These are phyloP conservation scores for Nematocida major DNA, from an alignment of 371 early-diverging fungal species.

Conservation along the genomic window DNA sequence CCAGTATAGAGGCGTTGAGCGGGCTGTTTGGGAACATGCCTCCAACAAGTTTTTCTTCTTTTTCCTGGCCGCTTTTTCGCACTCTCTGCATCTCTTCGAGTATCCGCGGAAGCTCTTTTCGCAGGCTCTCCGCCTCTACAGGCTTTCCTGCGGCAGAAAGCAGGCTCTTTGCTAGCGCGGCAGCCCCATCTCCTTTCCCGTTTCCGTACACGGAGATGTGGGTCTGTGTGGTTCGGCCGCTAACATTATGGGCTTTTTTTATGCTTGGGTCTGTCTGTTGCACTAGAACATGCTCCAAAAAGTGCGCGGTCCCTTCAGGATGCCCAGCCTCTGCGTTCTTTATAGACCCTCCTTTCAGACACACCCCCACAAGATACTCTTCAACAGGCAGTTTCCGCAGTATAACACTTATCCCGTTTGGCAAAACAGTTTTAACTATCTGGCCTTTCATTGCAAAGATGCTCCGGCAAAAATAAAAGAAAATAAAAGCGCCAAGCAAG, in stretches of 20 bases:
- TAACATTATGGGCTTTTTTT: background rate
- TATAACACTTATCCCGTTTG: background rate
- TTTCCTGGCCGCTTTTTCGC: background rate
- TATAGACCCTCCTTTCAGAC: conserved; percentile 19
- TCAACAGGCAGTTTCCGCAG: background rate
- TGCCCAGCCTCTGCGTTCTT: background rate
- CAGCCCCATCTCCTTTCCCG: background rate
- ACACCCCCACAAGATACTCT: conserved; percentile 17
- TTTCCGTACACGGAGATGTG: conserved; percentile 16
- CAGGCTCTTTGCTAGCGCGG: background rate
- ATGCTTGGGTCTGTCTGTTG: background rate
- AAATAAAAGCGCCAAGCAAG: background rate
- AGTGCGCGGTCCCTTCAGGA: conserved; percentile 39
- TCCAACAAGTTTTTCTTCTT: background rate
- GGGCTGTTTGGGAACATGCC: background rate
- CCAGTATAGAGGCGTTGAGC: conserved; percentile 9
- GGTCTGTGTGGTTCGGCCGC: conserved; percentile 9
- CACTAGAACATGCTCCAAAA: conserved; percentile 41
- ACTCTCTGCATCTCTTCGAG: background rate
- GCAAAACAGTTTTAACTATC: background rate
- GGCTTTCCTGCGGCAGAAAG: background rate
- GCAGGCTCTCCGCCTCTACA: background rate
- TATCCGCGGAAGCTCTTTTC: background rate
- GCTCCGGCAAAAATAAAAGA: background rate
- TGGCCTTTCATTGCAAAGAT: background rate